Evolutionary conservation across 140 eudicot genomes (phyloP).

Genomic region (Bidens hawaiensis): DNA sequence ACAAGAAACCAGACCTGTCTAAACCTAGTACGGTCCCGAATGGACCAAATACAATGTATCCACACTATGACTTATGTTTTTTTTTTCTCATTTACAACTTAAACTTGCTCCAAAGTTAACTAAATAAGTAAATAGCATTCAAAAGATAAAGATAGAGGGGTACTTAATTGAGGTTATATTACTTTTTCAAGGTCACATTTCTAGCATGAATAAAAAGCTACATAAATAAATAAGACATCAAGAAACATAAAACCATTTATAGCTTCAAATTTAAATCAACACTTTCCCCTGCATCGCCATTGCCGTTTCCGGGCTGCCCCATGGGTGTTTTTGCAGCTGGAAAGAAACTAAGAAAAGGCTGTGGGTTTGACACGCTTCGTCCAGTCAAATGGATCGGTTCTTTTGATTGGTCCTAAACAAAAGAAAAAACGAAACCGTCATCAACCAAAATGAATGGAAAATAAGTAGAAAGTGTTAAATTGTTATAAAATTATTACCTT

Average conservation of each 20-base stretch:
- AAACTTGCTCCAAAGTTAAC: too few species aligned
- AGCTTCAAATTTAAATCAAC: slow-evolving; percentile 64
- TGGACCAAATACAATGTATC: too few species aligned
- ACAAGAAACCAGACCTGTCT: not conserved
- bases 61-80: too few species aligned
- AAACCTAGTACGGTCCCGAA: too few species aligned
- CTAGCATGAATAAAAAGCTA: not conserved
- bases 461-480: not conserved
- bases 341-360: slow-evolving; percentile 47
- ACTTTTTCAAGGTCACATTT: too few species aligned
- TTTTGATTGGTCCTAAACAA: slow-evolving; percentile 28
- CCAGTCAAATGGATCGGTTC: slow-evolving; percentile 24
- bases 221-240: slow-evolving; percentile 4
- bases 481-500: slow-evolving; percentile 25
- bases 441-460: not conserved
- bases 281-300: slow-evolving; percentile 40
- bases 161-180: too few species aligned
- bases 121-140: too few species aligned
- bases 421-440: not conserved
- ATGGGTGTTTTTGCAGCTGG: slow-evolving; percentile 37
- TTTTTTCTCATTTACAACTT: too few species aligned
- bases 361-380: slow-evolving; percentile 28
- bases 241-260: slow-evolving; percentile 22
- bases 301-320: slow-evolving; percentile 25
- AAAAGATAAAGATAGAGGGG: too few species aligned